Evolutionary conservation across 768 basidiomycete species (phyloP), one percentile per base, ranked within the genome.

Genomic region (Pseudohyphozyma bogoriensis): DNA sequence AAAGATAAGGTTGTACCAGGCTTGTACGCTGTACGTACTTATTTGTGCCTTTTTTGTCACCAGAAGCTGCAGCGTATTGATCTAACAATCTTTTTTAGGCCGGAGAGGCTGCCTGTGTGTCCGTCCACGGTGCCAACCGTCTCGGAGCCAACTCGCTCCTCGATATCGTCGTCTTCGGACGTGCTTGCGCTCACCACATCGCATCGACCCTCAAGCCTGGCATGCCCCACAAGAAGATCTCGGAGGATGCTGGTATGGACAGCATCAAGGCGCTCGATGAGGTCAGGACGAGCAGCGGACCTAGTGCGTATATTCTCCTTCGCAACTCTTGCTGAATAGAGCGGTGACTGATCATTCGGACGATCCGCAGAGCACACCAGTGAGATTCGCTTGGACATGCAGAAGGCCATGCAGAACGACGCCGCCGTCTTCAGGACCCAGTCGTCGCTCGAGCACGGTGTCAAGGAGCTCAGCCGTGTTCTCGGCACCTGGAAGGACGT

Each of bases 111-210:
- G 95, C 95, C 10, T 96, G 89, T 68, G 95, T 97, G 35, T 99
- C 95, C 24, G 95, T 99, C 24, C 95, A 99, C 70, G 95, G 95
- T 65, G 95, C 95, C 66, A 99, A 99, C 79, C 91, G 95, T 76
- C 86, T 99, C 56, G 95, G 95, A 70, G 95, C 95, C 72, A 99
- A 99, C 81, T 99, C 95, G 26, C 84, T 99, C 31, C 79, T 99
- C 68, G 95, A 97, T 74, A 95, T 97, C 68, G 95, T 97, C 74
- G 95, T 97, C 67, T 99, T 97, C 70, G 95, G 95, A 69, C 91
- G 95, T 75, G 93, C 95, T n/a, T 91, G 88, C 70, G 93, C 95
- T 31, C 87, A 95, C 76, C 95, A 97, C 77, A 97, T 97, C 73
- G 84, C 83, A 68, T 89, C 93, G 57, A 97, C 80, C 44, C 80